Evolutionary conservation across 1,139 yeast species (phyloP).

Genomic region (Geotrichum australiense): DNA sequence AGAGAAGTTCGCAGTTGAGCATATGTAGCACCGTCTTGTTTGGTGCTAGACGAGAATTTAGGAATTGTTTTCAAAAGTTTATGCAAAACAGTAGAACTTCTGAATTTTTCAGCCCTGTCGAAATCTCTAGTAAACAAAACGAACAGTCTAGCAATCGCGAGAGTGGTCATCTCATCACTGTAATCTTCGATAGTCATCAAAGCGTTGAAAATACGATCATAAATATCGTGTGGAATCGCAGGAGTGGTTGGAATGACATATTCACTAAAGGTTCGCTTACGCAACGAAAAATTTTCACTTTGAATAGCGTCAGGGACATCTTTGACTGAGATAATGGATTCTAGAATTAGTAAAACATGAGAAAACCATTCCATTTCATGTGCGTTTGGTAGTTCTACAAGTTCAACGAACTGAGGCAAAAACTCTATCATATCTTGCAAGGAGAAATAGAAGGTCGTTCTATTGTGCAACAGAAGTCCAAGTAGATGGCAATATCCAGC

Average conservation of each 20-base stretch:
- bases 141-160: slow-evolving; percentile 47
- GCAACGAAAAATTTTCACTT: not conserved
- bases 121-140: slow-evolving; percentile 47
- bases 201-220: slow-evolving; percentile 39
- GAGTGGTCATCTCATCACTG: slow-evolving; percentile 42
- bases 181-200: slow-evolving; percentile 40
- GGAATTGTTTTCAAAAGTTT: slow-evolving; percentile 31
- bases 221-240: slow-evolving; percentile 32
- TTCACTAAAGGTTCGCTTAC: slow-evolving; percentile 5
- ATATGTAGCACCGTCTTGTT: slow-evolving; percentile 15
- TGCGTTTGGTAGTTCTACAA: slow-evolving; percentile 23
- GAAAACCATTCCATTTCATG: slow-evolving; percentile 30
- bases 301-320: slow-evolving; percentile 21
- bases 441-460: slow-evolving; percentile 37
- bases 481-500: slow-evolving; percentile 45
- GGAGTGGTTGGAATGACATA: slow-evolving; percentile 12
- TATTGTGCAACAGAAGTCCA: slow-evolving; percentile 42
- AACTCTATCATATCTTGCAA: slow-evolving; percentile 37
- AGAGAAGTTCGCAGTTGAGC: slow-evolving; percentile 30
- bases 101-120: slow-evolving; percentile 37
- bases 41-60: slow-evolving; percentile 21
- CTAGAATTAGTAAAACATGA: slow-evolving; percentile 29
- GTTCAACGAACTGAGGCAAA: slow-evolving; percentile 29
- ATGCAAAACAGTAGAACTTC: slow-evolving; percentile 39
- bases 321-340: slow-evolving; percentile 25